Percentiles rank a stretch among this genome's conserved stretches.
Conservation (phyloP, 345 rosid species). For the Brassica nigra region DNA sequence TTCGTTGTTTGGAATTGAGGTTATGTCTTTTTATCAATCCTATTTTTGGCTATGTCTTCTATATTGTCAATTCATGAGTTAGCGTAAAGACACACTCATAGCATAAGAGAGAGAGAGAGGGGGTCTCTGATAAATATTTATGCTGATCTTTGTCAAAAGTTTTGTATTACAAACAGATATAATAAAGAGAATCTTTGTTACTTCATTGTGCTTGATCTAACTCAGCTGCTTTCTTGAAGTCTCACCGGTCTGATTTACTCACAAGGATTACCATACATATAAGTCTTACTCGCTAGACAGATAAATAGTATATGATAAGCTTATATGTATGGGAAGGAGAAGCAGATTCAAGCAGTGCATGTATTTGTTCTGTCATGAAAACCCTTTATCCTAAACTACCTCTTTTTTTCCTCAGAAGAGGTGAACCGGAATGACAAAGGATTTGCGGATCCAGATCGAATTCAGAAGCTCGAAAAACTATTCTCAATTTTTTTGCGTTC, state of each 20-base stretch:
- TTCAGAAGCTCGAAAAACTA: constrained; percentile 88
- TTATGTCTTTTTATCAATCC: not conserved
- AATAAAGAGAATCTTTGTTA: not conserved
- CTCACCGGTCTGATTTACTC: not conserved
- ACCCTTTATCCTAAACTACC: constrained; percentile 19
- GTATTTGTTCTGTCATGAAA: not conserved
- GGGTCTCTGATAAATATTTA: too few species aligned
- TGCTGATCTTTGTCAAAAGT: not conserved
- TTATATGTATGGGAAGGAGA: constrained; percentile 95
- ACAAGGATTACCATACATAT: not conserved
- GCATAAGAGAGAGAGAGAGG: too few species aligned
- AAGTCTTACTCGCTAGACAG: not conserved
- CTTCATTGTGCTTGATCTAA: not conserved
- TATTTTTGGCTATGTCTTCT: not conserved
- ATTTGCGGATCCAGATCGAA: constrained; percentile 85
- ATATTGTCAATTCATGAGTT: too few species aligned
- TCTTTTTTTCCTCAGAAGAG: not conserved
- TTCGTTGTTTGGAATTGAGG: not conserved
- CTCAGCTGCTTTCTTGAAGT: not conserved
- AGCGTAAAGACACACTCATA: too few species aligned
- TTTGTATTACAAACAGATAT: not conserved
- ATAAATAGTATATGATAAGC: constrained; percentile 44
- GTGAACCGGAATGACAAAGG: constrained; percentile 72
- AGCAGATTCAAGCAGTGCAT: constrained; percentile 77
- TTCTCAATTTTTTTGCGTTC: constrained; percentile 89